A percentile compares a stretch with the other conserved stretches of the same genome.
Evolutionary conservation across 495 filamentous ascomycete genomes (phyloP).

Genomic region (Xylaria bambusicola): DNA sequence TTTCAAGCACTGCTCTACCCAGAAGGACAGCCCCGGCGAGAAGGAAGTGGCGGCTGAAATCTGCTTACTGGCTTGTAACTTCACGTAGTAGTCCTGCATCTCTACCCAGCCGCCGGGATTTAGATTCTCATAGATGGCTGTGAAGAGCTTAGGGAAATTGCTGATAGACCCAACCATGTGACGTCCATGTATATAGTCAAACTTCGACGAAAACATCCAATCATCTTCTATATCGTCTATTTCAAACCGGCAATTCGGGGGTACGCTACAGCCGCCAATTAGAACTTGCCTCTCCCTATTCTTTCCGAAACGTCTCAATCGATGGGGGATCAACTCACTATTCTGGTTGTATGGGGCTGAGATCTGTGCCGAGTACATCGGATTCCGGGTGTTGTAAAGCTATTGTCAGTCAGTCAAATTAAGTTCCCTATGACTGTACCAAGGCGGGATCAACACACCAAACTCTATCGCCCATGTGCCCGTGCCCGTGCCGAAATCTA

Average conservation of each 20-base stretch:
- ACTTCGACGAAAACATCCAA: constrained; percentile 46
- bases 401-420: neutral
- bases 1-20: too few species aligned
- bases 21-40: too few species aligned
- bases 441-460: constrained; percentile 36
- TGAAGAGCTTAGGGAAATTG: constrained; percentile 45
- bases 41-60: neutral
- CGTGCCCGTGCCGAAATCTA: constrained; percentile 52
- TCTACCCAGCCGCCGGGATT: constrained; percentile 55
- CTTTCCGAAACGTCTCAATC: neutral
- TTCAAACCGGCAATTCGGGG: constrained; percentile 51
- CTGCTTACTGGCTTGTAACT: constrained; percentile 25
- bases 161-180: constrained; percentile 46
- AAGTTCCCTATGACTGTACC: neutral
- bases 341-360: constrained; percentile 50
- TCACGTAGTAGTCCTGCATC: constrained; percentile 45
- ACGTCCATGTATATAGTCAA: constrained; percentile 55
- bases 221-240: constrained; percentile 55
- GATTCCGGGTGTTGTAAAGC: constrained; percentile 19
- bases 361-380: constrained; percentile 45
- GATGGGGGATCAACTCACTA: constrained; percentile 28
- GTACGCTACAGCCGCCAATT: constrained; percentile 25
- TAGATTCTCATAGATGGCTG: constrained; percentile 43
- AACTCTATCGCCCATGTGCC: constrained; percentile 52
- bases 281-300: neutral